Base-by-base conservation (phyloP, 208 protist species). In the Leishmania mexicana region DNA sequence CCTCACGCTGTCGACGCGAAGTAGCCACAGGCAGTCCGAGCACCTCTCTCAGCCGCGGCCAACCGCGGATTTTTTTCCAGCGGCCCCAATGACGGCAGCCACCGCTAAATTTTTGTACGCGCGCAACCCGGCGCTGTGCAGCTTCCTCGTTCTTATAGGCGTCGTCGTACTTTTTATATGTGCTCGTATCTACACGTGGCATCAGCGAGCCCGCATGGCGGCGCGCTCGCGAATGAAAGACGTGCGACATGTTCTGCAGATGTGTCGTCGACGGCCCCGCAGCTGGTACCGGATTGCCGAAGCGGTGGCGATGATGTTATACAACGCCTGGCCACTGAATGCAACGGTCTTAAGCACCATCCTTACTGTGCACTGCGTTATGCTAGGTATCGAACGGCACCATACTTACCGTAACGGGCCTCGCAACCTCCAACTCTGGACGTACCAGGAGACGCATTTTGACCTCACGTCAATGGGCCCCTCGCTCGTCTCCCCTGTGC, bases 351-450 rank as follows among this genome's bases (percentile, higher is more conserved):
- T 65, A 5, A 38, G 10, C n/a, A 0, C 60, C 10, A n/a, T 65
- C n/a, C 60, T 65, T 0, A 8, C 28, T 0, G 60, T 65, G 0
- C 60, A 65, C n/a, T 65, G 60, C 60, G n/a, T 65, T 13, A 0
- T 65, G 2, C 1, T 65, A 3, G 60, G 60, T 38, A 38, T 65
- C 7, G n/a, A 65, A 28, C 60, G 60, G 8, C n/a, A 38, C 7
- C 19, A 38, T 13, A 65, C 21, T 6, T 65, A 65, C n/a, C n/a
- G 11, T 35, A 65, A 65, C n/a, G 60, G 57, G 8, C 57, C 57
- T n/a, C 38, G 0, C 51, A 81, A 81, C 45, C 68, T 83, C 21
- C 28, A 83, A 60, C 62, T 83, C 45, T 79, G 72, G 74, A 83
- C 80, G 28, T 58, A 75, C 24, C 80, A 83, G 45, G 80, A 83